Conservation (phyloP, 805 yeast genomes). For the baker's yeast (Saccharomyces cerevisiae) region DNA sequence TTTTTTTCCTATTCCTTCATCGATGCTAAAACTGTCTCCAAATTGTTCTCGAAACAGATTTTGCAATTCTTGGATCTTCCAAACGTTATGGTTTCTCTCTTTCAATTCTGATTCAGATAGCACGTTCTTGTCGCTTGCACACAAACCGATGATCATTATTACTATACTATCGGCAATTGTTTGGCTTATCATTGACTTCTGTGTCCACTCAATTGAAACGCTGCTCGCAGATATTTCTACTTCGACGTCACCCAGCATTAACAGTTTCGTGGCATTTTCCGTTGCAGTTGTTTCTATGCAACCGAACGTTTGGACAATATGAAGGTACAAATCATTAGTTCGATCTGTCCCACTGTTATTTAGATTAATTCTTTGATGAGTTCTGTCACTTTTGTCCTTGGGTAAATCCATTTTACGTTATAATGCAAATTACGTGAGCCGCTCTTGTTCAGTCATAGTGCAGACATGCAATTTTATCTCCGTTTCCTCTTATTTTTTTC, state of each 20-base stretch:
- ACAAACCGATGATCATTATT: not conserved
- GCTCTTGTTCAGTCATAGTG: not conserved
- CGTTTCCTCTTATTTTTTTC: not conserved
- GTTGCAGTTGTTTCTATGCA: not conserved
- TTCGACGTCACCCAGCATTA: not conserved
- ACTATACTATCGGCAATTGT: not conserved
- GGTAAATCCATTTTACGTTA: not conserved
- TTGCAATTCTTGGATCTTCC: constrained; percentile 42
- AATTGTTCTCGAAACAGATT: constrained; percentile 69
- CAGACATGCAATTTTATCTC: not conserved
- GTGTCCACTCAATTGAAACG: not conserved
- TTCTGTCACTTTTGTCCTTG: not conserved
- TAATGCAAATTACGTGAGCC: not conserved
- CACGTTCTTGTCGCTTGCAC: not conserved
- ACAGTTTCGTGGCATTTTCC: not conserved
- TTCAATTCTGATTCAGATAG: not conserved
- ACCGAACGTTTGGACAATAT: not conserved
- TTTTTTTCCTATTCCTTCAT: constrained; percentile 2
- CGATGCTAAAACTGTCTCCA: constrained; percentile 52
- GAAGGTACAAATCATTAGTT: not conserved
- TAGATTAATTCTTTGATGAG: not conserved
- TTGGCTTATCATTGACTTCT: not conserved
- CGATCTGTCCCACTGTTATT: not conserved
- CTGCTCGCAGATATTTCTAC: not conserved
- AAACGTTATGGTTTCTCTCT: constrained; percentile 11